Evolutionary conservation across 441 rosid species (phyloP).

Genomic region (Erysimum pusillum): DNA sequence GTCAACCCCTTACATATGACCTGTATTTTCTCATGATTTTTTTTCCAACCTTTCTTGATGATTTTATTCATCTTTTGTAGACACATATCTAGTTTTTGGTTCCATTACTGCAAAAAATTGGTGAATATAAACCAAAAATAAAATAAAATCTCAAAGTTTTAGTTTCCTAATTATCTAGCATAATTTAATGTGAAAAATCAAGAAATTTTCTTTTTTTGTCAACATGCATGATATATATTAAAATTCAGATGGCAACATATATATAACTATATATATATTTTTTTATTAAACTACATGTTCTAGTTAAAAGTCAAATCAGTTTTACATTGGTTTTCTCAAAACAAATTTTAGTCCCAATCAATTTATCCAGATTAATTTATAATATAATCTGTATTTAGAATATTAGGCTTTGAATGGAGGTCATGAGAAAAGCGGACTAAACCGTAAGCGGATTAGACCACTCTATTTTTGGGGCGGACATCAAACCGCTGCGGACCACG

Average conservation of each 20-base stretch:
- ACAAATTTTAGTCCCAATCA: neutral
- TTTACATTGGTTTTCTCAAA: neutral
- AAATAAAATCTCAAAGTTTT: neutral
- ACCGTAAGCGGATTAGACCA: too few species aligned
- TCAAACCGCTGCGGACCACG: too few species aligned
- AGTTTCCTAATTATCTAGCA: too few species aligned
- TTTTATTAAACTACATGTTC: too few species aligned
- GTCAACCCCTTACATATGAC: constrained; percentile 21
- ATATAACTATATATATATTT: too few species aligned
- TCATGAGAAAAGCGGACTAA: too few species aligned
- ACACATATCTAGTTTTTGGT: neutral
- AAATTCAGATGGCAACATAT: too few species aligned
- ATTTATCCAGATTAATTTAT: neutral
- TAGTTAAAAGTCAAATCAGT: neutral
- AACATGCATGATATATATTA: neutral
- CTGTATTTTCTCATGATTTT: constrained; percentile 17
- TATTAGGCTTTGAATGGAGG: too few species aligned
- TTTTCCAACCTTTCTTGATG: neutral
- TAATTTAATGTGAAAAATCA: neutral
- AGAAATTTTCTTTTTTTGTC: too few species aligned
- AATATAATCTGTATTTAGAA: constrained; percentile 11
- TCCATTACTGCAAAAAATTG: neutral
- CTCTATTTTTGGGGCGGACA: too few species aligned
- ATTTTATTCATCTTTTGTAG: neutral
- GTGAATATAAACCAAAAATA: neutral